Base-by-base conservation (phyloP, 192 early-diverging fungal genomes). In the Chytriomyces hyalinus region DNA sequence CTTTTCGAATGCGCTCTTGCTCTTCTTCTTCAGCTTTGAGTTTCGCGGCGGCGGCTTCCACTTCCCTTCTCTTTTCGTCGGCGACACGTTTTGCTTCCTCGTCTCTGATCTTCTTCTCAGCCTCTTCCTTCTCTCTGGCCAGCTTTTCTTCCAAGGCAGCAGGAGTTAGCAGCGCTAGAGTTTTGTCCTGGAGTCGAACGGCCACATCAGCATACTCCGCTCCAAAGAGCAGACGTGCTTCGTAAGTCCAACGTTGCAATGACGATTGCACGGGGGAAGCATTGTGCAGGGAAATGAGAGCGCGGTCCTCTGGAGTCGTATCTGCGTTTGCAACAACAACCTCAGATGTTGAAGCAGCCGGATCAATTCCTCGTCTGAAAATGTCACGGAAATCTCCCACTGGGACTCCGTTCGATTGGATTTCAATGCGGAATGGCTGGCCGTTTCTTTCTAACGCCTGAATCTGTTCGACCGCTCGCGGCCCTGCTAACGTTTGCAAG, bases 141-240 rank as follows among this genome's bases (percentile, higher is more conserved):
- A 61, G 70, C 26, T 79, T n/a, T 48, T 90, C 83, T 77, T 91
- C 89, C n/a, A 92, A 81, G 17, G 94, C 94, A 44, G 87, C 87
- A 11, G 96, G 95, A 9, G 92, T 85, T 28, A 97, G 82, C 10
- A 71, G 79, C 64, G 96, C 92, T 6, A 94, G 70, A 17, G 96
- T 69, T 44, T 86, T 84, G 70, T 92, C 90, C 20, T 83, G 77
- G 17, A 93, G 82, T 36, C 88, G 80, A 2, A 85, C 53, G 0
- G 91, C 89, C 70, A 87, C 92, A 17, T 90, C 89, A n/a, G 72
- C 43, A 26, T 73, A 70, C 10, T 82, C 60, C 24, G 76, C 73
- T 24, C 94, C 93, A 80, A 91, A 94, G 84, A 94, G 84, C 87
- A 96, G 88, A 6, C 89, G 86, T 26, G 90, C 91, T 81, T 96